phyloP scores from a whole-genome alignment of 2,329 filamentous ascomycete species.

The Aschersonia sp. region DNA sequence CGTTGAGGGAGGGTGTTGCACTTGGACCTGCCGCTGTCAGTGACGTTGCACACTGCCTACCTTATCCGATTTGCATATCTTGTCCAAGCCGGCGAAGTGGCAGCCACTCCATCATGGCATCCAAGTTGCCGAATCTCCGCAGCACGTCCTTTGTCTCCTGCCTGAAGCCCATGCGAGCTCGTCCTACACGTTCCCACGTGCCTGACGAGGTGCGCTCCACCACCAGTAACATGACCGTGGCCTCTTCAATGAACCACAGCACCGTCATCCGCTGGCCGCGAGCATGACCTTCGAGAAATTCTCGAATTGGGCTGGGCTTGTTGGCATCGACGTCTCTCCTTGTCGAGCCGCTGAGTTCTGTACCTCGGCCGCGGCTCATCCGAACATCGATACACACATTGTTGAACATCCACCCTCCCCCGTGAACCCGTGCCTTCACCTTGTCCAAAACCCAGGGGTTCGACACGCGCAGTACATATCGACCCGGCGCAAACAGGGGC shows the following conservation, averaged over 20 bases:
- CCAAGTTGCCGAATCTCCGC: slow-evolving; percentile 14
- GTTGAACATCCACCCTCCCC: slow-evolving; percentile 19
- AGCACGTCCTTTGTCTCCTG: slow-evolving; percentile 18
- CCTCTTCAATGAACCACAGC: slow-evolving; percentile 20
- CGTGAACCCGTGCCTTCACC: slow-evolving; percentile 17
- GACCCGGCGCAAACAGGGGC: slow-evolving; percentile 11
- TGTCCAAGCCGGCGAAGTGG: slow-evolving; percentile 17
- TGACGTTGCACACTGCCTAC: background rate
- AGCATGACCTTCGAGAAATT: slow-evolving; percentile 18
- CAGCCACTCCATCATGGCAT: slow-evolving; percentile 16
- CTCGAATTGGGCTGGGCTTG: slow-evolving; percentile 11
- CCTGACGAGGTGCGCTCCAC: slow-evolving; percentile 12
- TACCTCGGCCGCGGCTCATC: slow-evolving; percentile 13
- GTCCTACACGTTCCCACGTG: slow-evolving; percentile 18
- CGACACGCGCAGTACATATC: slow-evolving; percentile 16
- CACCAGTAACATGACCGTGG: slow-evolving; percentile 17
- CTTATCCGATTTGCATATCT: slow-evolving; percentile 18
- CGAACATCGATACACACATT: slow-evolving; percentile 18
- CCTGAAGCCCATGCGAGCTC: slow-evolving; percentile 20
- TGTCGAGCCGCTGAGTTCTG: background rate
- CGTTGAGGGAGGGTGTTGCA: too few relatives aligned
- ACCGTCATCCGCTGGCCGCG: slow-evolving; percentile 20
- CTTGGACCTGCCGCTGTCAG: background rate
- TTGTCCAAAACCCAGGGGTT: slow-evolving; percentile 18
- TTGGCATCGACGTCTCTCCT: background rate